Evolutionary conservation across 2,329 filamentous ascomycete species (phyloP), one percentile per base, ranked within the genome.

Genomic region (Sarocladium strictum): DNA sequence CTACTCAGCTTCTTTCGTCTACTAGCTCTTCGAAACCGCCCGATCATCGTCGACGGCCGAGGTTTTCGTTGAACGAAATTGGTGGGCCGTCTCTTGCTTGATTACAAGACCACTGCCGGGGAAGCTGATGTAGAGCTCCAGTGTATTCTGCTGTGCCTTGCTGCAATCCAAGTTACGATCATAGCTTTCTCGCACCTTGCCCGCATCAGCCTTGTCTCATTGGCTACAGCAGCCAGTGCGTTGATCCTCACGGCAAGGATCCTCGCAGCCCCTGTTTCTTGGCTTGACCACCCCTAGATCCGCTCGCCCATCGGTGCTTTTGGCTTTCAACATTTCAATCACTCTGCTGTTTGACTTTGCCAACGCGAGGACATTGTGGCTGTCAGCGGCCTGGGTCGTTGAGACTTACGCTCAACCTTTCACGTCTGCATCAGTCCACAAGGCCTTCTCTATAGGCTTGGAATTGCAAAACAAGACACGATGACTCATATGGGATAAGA

Each of bases 281-380:
- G 62, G 43, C 26, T 57, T 1, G 71, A 75, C 52, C 72, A 76
- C 56, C 57, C n/a, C 60, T 52, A 69, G 59, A 15, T 64, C 71
- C 1, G 64, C 64, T 0, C 64, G 72, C 1, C 75, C 76, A 0
- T 79, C 76, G 0, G 62, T 72, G 0, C 53, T 79, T 2, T 61
- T 80, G 11, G 69, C 61, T 15, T 56, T 61, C 11, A 79, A 73
- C 52, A 56, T 79, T 3, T 59, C 72, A 9, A 32, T 77, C 3
- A 73, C 72, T 1, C 58, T 75, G 0, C 59, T 79, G 1, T 66
- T 78, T 19, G 77, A 79, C 35, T 60, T 69, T 2, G 67, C 68
- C 0, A 72, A 72, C 55, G 63, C 65, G 0, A 65, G 77, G 9
- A 78, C 76, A 0, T 56, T 73, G 2, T 78, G 72, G 66, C 64